Percentiles rank a stretch among this genome's conserved stretches.
Conservation (phyloP, 768 basidiomycete species). For the Exsudoporus frostii region DNA sequence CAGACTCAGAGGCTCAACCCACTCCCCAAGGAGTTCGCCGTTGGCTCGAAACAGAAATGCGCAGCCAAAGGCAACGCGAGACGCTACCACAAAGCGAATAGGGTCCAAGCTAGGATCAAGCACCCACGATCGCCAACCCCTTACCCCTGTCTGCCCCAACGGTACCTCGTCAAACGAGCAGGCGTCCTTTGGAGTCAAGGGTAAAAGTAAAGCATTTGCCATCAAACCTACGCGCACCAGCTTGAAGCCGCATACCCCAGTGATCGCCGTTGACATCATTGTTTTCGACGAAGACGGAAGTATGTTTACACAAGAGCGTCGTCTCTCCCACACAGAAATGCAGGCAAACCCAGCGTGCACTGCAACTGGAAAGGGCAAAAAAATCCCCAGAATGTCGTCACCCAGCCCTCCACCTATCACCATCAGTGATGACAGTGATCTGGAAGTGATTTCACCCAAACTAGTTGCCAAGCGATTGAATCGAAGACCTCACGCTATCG, state of each 20-base stretch:
- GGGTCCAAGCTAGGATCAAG: constrained; percentile 12
- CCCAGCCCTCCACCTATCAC: constrained; percentile 14
- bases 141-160: constrained; percentile 39
- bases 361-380: constrained; percentile 9
- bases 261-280: constrained; percentile 65
- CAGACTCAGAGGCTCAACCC: constrained; percentile 10
- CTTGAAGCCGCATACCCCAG: constrained; percentile 42
- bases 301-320: constrained; percentile 56
- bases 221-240: constrained; percentile 21
- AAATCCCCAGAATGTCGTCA: not conserved
- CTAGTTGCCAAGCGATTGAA: constrained; percentile 9
- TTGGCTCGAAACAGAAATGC: constrained; percentile 27
- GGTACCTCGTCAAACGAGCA: constrained; percentile 37
- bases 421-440: constrained; percentile 29
- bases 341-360: constrained; percentile 31
- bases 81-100: constrained; percentile 12
- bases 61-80: constrained; percentile 14
- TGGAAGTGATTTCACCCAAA: constrained; percentile 24
- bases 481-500: constrained; percentile 19
- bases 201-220: constrained; percentile 21
- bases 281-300: constrained; percentile 60
- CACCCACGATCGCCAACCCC: constrained; percentile 36
- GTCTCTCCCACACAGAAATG: constrained; percentile 49
- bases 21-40: constrained; percentile 20
- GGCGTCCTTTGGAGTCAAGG: constrained; percentile 18